These are phyloP conservation scores for Venturia pyrina DNA, from an alignment of 2,329 filamentous ascomycete genomes.

Conservation along the genomic window DNA sequence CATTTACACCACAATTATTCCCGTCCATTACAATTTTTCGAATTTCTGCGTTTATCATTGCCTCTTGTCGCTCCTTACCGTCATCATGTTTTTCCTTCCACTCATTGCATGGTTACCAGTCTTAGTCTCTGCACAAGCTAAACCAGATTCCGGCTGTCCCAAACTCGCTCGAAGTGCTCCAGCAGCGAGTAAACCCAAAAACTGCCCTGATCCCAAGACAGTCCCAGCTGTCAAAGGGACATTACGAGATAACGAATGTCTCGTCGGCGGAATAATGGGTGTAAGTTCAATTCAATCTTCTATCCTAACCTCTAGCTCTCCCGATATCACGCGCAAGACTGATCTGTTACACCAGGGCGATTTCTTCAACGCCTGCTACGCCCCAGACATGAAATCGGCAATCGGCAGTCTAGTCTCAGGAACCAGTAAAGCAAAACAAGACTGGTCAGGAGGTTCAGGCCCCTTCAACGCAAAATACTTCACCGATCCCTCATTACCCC, in stretches of 20 bases:
- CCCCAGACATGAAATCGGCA: constrained; percentile 4
- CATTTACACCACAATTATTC: no score
- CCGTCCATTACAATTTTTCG: neutral
- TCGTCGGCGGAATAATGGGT: constrained; percentile 10
- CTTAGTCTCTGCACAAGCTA: neutral
- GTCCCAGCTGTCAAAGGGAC: neutral
- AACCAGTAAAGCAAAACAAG: neutral
- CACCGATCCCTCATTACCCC: neutral
- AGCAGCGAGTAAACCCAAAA: neutral
- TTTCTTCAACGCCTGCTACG: constrained; percentile 12
- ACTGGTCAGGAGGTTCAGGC: constrained; percentile 10
- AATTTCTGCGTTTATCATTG: no score
- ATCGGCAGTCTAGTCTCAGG: neutral
- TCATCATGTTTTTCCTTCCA: neutral
- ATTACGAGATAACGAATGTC: constrained; percentile 10
- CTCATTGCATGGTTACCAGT: neutral
- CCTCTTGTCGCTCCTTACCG: neutral
- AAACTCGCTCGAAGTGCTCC: neutral
- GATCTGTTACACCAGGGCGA: neutral
- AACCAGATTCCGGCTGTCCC: neutral
- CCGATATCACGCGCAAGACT: neutral
- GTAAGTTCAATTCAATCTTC: neutral
- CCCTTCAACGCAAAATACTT: constrained; percentile 10
- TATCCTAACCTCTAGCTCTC: neutral
- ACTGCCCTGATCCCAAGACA: constrained; percentile 3